A percentile compares a stretch with the other conserved stretches of the same genome.
phyloP scores from a whole-genome alignment of 1,284 basidiomycete species.

The Irpex sp. region DNA sequence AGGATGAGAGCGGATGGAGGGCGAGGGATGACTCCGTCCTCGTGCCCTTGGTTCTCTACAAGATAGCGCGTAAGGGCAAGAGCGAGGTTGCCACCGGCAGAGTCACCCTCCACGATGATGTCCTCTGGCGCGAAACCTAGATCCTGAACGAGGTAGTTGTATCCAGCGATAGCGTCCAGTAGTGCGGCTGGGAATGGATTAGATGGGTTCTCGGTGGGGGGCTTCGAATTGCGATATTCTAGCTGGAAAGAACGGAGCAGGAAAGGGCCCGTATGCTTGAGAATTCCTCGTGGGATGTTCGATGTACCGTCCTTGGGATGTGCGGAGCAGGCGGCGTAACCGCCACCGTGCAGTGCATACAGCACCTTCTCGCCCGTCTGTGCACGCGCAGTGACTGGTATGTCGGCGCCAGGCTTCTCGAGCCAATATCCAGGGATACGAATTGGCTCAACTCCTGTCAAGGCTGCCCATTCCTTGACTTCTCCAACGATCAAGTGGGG shows the following conservation, averaged over 20 bases:
- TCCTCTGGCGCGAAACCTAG: slow-evolving; percentile 37
- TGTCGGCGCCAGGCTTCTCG: not conserved
- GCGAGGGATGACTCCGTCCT: slow-evolving; percentile 31
- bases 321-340: slow-evolving; percentile 6
- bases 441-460: not conserved
- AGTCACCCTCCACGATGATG: slow-evolving; percentile 27
- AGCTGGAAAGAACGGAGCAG: slow-evolving; percentile 27
- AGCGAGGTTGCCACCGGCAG: slow-evolving; percentile 58
- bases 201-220: slow-evolving; percentile 13
- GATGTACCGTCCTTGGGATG: slow-evolving; percentile 20
- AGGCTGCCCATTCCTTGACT: not conserved
- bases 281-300: slow-evolving; percentile 11
- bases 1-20: too few species aligned
- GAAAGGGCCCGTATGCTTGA: slow-evolving; percentile 1
- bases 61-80: slow-evolving; percentile 52
- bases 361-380: slow-evolving; percentile 1
- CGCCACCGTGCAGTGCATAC: not conserved
- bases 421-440: slow-evolving; percentile 4
- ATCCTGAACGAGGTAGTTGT: not conserved
- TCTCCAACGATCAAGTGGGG: not conserved
- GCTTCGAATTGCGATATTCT: slow-evolving; percentile 30
- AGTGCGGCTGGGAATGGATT: not conserved
- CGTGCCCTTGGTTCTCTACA: slow-evolving; percentile 31
- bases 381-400: not conserved
- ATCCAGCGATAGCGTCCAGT: not conserved